A percentile compares a stretch with the other conserved stretches of the same genome.
Conservation (phyloP, 805 yeast species). For the Starmera pachycereana region DNA sequence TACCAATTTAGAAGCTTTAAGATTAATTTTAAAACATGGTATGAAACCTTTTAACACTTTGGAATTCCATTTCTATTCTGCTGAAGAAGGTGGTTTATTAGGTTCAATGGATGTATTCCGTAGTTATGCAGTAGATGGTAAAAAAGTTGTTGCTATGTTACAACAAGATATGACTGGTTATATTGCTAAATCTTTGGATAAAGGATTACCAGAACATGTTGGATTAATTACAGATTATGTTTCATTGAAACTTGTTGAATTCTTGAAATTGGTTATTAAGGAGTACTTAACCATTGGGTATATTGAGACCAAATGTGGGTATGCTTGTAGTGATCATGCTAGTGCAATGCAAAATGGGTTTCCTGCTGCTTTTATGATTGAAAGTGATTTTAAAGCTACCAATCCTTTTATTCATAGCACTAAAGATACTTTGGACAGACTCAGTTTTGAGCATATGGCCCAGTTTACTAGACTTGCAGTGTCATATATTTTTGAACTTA, state of each 20-base stretch:
- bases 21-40: conserved; percentile 38
- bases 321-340: conserved; percentile 91
- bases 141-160: conserved; percentile 66
- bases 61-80: conserved; percentile 92
- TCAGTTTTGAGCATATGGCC: conserved; percentile 67
- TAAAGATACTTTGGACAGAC: conserved; percentile 70
- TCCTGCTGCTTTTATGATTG: conserved; percentile 79
- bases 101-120: conserved; percentile 78
- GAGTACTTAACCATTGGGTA: conserved; percentile 59
- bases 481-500: conserved; percentile 57
- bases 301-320: conserved; percentile 74
- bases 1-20: conserved; percentile 64
- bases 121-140: conserved; percentile 33
- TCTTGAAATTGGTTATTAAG: conserved; percentile 46
- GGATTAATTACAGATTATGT: conserved; percentile 48
- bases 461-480: conserved; percentile 74
- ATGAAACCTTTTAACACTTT: conserved; percentile 59
- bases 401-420: conserved; percentile 69
- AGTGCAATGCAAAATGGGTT: conserved; percentile 75
- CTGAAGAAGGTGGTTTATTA: conserved; percentile 86
- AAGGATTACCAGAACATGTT: conserved; percentile 46
- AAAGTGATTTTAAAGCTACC: conserved; percentile 53
- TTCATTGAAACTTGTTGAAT: conserved; percentile 14
- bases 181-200: conserved; percentile 18
- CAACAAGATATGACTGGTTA: conserved; percentile 74